Evolutionary conservation across 257 asterid genomes (phyloP).

Genomic region (Nicotiana benthamiana): DNA sequence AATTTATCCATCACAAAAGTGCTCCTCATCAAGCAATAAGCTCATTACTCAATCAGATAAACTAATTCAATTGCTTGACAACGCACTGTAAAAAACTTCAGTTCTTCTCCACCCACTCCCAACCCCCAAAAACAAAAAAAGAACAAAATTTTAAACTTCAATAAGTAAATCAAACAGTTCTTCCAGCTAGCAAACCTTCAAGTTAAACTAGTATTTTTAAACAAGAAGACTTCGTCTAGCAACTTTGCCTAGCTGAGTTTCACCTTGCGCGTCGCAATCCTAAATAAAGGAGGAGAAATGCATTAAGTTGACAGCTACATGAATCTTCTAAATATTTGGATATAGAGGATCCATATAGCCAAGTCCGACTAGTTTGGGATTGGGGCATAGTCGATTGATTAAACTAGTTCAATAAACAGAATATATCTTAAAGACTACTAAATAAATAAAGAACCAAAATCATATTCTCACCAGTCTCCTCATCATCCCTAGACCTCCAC

Average conservation of each 20-base stretch:
- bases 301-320: not conserved
- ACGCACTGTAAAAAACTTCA: not conserved
- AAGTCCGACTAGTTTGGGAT: not conserved
- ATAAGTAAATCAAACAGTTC: not conserved
- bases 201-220: not conserved
- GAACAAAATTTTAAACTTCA: not conserved
- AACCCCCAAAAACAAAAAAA: not conserved
- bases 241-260: not conserved
- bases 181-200: not conserved
- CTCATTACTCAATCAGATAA: not conserved
- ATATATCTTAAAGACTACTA: not conserved
- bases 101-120: not conserved
- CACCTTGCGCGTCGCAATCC: not conserved
- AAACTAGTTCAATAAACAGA: not conserved
- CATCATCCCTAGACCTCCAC: slow-evolving; percentile 80
- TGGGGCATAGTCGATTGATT: not conserved
- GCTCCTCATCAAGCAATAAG: not conserved
- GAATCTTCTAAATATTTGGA: no score
- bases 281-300: not conserved
- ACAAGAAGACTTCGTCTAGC: not conserved
- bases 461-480: slow-evolving; percentile 69
- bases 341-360: no score
- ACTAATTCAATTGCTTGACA: not conserved
- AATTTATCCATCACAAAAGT: not conserved
- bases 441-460: slow-evolving; percentile 26